Percentiles rank a stretch among this genome's conserved stretches.
These are phyloP conservation scores for Xylariaceae sp. DNA, from an alignment of 2,329 filamentous ascomycete species.

Conservation along the genomic window DNA sequence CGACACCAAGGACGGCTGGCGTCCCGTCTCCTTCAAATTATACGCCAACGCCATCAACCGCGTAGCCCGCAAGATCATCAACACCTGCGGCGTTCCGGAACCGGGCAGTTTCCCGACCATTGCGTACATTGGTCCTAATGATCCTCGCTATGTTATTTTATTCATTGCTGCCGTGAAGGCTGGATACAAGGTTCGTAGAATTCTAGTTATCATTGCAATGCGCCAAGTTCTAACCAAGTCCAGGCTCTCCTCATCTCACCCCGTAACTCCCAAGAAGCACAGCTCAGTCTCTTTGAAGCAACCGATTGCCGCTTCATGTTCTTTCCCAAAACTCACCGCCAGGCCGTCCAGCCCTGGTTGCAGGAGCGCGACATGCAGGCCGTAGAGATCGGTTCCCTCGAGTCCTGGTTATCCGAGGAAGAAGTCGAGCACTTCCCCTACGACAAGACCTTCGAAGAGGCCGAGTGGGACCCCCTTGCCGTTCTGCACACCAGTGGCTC, in stretches of 20 bases:
- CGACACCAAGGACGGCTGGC: slow-evolving; percentile 39
- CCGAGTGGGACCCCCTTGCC: slow-evolving; percentile 37
- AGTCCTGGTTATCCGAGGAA: slow-evolving; percentile 36
- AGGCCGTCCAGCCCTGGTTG: slow-evolving; percentile 35
- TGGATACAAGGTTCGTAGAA: slow-evolving; percentile 31
- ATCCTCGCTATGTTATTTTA: slow-evolving; percentile 28
- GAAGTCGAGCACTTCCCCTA: slow-evolving; percentile 36
- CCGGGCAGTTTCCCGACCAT: slow-evolving; percentile 34
- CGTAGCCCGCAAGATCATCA: slow-evolving; percentile 34
- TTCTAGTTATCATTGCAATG: no score
- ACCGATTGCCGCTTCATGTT: slow-evolving; percentile 40
- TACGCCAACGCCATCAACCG: slow-evolving; percentile 39
- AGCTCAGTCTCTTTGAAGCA: slow-evolving; percentile 40
- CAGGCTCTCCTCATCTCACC: slow-evolving; percentile 42
- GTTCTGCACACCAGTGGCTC: slow-evolving; percentile 44
- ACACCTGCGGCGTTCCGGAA: slow-evolving; percentile 26
- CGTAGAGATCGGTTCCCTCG: slow-evolving; percentile 31
- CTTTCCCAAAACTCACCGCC: slow-evolving; percentile 31
- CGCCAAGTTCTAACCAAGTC: no score
- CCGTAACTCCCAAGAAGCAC: slow-evolving; percentile 42
- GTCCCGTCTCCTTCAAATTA: slow-evolving; percentile 34
- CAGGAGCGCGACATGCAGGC: slow-evolving; percentile 36
- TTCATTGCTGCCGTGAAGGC: slow-evolving; percentile 27
- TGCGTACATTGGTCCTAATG: slow-evolving; percentile 41
- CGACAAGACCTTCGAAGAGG: slow-evolving; percentile 38